Evolutionary conservation across 106 monocot species (phyloP).

Genomic region (Apostasia ramifera): DNA sequence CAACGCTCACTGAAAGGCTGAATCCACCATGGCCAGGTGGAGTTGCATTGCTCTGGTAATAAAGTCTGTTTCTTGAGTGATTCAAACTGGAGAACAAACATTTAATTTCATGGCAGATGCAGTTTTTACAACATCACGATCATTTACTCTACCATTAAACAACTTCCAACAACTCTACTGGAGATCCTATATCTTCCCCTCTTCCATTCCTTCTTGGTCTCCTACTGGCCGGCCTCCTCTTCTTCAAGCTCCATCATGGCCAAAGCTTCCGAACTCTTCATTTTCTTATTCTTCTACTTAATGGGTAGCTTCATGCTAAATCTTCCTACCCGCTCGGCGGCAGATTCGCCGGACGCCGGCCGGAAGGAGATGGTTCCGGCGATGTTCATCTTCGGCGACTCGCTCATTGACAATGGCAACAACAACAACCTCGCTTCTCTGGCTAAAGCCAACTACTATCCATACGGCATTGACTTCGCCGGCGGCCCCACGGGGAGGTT

Average conservation of each 20-base stretch:
- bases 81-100: too few species aligned
- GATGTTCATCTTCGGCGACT: conserved; percentile 93
- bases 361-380: conserved; percentile 61
- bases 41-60: too few species aligned
- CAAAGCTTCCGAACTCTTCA: not conserved
- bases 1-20: too few species aligned
- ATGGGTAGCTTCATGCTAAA: too few species aligned
- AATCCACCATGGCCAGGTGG: too few species aligned
- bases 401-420: conserved; percentile 88
- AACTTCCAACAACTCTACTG: too few species aligned
- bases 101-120: too few species aligned
- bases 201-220: too few species aligned
- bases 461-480: conserved; percentile 90
- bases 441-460: conserved; percentile 92
- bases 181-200: too few species aligned
- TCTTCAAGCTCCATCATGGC: not conserved
- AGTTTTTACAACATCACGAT: too few species aligned
- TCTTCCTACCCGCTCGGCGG: not conserved
- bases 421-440: conserved; percentile 71
- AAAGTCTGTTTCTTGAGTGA: too few species aligned
- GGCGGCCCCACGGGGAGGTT: conserved; percentile 87
- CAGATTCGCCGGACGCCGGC: not conserved
- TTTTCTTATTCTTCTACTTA: not conserved
- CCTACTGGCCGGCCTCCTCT: not conserved
- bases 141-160: too few species aligned